Conservation (phyloP, 768 basidiomycete genomes). For the Neoboletus magnificus region DNA sequence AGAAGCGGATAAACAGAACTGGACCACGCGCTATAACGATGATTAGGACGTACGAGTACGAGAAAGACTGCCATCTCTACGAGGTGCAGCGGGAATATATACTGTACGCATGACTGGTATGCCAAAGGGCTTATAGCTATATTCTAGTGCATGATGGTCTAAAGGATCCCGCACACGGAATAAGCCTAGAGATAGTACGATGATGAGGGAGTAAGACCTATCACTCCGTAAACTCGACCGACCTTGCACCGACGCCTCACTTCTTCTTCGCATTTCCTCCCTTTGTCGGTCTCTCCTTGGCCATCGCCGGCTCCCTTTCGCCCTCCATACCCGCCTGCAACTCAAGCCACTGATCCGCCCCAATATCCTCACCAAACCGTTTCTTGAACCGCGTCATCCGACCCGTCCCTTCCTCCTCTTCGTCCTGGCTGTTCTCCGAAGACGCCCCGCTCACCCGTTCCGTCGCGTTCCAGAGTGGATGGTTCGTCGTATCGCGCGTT, state of each 20-base stretch:
- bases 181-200: neutral
- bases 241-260: conserved; percentile 5
- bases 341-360: conserved; percentile 29
- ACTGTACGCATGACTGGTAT: too few relatives aligned
- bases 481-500: conserved; percentile 85
- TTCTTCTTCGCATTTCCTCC: conserved; percentile 16
- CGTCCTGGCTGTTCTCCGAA: conserved; percentile 47
- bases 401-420: conserved; percentile 70
- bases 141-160: neutral
- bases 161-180: neutral
- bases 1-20: too few relatives aligned
- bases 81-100: too few relatives aligned
- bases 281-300: conserved; percentile 21
- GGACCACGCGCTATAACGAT: too few relatives aligned
- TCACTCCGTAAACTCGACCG: neutral
- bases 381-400: conserved; percentile 78
- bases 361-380: conserved; percentile 58
- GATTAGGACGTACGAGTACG: too few relatives aligned
- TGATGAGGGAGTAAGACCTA: neutral
- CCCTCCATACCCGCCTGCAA: conserved; percentile 26
- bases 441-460: conserved; percentile 47
- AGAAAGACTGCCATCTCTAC: too few relatives aligned
- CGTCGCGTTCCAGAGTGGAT: conserved; percentile 81
- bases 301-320: conserved; percentile 27
- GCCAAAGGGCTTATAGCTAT: too few relatives aligned